A percentile compares a stretch with the other conserved stretches of the same genome.
These are phyloP conservation scores for Schizosaccharomyces versatilis DNA, from an alignment of 1,139 yeast species.

Conservation along the genomic window DNA sequence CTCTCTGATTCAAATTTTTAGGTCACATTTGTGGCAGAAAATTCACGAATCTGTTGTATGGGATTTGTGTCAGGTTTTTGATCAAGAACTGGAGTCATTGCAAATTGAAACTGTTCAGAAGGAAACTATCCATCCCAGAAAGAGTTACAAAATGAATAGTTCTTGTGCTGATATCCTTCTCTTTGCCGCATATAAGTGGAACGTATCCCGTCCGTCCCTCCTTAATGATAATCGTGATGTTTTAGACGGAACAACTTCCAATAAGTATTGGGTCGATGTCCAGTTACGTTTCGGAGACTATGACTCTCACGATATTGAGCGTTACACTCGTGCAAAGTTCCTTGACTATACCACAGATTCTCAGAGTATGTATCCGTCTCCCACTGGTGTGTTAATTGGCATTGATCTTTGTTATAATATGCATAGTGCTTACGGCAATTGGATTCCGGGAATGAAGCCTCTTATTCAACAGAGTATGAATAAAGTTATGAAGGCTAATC, in stretches of 20 bases:
- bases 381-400: slow-evolving; percentile 78
- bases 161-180: slow-evolving; percentile 80
- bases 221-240: slow-evolving; percentile 26
- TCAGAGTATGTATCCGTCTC: slow-evolving; percentile 69
- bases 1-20: slow-evolving; percentile 80
- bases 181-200: slow-evolving; percentile 62
- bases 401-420: slow-evolving; percentile 87
- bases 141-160: slow-evolving; percentile 90
- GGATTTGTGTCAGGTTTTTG: slow-evolving; percentile 80
- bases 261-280: slow-evolving; percentile 84
- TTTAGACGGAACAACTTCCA: slow-evolving; percentile 28
- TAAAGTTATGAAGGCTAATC: slow-evolving; percentile 85
- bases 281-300: slow-evolving; percentile 92
- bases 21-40: slow-evolving; percentile 98
- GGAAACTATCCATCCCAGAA: slow-evolving; percentile 87
- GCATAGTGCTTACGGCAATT: slow-evolving; percentile 90
- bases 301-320: slow-evolving; percentile 87
- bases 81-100: slow-evolving; percentile 62
- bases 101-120: slow-evolving; percentile 74
- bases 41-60: slow-evolving; percentile 90
- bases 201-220: slow-evolving; percentile 61
- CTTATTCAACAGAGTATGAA: slow-evolving; percentile 78
- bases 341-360: slow-evolving; percentile 82
- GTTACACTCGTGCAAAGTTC: slow-evolving; percentile 82
- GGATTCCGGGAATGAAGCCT: slow-evolving; percentile 90